Evolutionary conservation across 202 grass and related monocot genomes (phyloP).

Genomic region (Musa balbisiana): DNA sequence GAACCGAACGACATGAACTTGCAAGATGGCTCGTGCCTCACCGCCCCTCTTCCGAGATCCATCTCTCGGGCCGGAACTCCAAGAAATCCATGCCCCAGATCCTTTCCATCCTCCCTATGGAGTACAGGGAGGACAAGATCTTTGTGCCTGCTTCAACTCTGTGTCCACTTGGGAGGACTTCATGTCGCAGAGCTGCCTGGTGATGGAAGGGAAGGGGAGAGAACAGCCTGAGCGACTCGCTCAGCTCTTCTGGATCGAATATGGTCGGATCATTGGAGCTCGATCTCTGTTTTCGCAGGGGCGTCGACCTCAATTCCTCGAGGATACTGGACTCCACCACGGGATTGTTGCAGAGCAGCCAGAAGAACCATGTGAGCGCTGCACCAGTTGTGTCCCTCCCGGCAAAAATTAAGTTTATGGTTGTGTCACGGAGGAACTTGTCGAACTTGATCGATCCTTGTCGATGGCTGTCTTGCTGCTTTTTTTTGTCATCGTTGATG

Average conservation of each 20-base stretch:
- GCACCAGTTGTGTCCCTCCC: conserved; percentile 65
- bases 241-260: conserved; percentile 41
- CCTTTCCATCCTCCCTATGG: background rate
- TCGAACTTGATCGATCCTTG: background rate
- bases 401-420: conserved; percentile 54
- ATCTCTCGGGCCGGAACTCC: conserved; percentile 7
- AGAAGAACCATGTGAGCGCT: conserved; percentile 68
- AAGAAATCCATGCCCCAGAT: background rate
- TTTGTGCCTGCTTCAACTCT: conserved; percentile 28
- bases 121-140: conserved; percentile 30
- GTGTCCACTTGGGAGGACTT: conserved; percentile 61
- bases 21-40: background rate
- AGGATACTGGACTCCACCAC: conserved; percentile 45
- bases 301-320: conserved; percentile 8
- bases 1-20: conserved; percentile 1
- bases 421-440: conserved; percentile 55
- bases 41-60: background rate
- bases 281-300: background rate
- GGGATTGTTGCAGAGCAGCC: conserved; percentile 45
- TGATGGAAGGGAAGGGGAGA: conserved; percentile 52
- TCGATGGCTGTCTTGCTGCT: background rate
- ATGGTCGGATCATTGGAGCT: background rate
- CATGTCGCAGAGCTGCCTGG: conserved; percentile 33
- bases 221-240: conserved; percentile 48
- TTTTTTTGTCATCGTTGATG: conserved; percentile 23